Evolutionary conservation across 768 basidiomycete genomes (phyloP).

Genomic region (Rhizopogon sp.): DNA sequence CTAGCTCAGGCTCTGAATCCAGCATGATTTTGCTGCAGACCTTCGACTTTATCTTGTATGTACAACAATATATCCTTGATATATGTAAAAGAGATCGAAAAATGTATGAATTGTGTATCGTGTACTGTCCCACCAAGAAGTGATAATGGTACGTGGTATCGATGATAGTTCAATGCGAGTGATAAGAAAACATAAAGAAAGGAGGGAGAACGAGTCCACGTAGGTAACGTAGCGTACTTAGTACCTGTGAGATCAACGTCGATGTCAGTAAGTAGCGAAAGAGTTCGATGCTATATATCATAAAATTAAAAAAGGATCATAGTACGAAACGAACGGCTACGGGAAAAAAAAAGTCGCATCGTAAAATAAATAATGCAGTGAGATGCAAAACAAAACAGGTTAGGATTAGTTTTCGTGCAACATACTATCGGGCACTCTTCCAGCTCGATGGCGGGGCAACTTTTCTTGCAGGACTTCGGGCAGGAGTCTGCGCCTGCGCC

Average conservation of each 20-base stretch:
- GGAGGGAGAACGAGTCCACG: background rate
- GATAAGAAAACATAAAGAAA: background rate
- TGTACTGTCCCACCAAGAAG: background rate
- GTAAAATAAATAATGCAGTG: background rate
- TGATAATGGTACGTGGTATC: background rate
- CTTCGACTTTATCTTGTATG: too few relatives aligned
- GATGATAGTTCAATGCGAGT: slow-evolving; percentile 4
- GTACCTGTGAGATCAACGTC: too few relatives aligned
- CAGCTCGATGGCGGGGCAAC: slow-evolving; percentile 62
- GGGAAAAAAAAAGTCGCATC: background rate
- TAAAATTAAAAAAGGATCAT: background rate
- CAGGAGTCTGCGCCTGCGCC: slow-evolving; percentile 6
- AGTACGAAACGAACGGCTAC: background rate
- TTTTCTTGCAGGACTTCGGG: slow-evolving; percentile 19
- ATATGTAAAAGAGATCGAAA: too few relatives aligned
- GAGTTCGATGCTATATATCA: background rate
- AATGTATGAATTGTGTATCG: background rate
- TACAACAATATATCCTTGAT: too few relatives aligned
- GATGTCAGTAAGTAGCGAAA: background rate
- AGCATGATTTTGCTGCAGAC: too few relatives aligned
- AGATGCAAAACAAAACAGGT: background rate
- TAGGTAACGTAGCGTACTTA: too few relatives aligned
- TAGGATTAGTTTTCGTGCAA: background rate
- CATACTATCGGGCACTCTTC: slow-evolving; percentile 32
- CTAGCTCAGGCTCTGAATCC: too few relatives aligned